phyloP scores from a whole-genome alignment of 345 rosid genomes.

The Gossypium turneri region DNA sequence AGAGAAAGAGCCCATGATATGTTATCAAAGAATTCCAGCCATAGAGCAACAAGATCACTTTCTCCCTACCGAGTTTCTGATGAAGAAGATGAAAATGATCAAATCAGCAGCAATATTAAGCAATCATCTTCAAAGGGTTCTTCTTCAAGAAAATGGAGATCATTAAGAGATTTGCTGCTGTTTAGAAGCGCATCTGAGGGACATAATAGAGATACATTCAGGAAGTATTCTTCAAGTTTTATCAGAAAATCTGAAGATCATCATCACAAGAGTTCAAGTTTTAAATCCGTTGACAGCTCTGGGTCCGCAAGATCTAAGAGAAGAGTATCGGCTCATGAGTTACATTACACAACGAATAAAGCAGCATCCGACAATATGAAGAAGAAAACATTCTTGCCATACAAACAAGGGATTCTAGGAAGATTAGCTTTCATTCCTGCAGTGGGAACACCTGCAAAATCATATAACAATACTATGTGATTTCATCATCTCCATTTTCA shows the following conservation, averaged over 20 bases:
- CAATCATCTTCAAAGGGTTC: constrained; percentile 41
- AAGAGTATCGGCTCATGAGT: constrained; percentile 67
- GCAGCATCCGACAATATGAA: constrained; percentile 68
- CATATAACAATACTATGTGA: not conserved
- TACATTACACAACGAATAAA: constrained; percentile 76
- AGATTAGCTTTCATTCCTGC: constrained; percentile 47
- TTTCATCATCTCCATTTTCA: not conserved
- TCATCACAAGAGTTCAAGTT: constrained; percentile 41
- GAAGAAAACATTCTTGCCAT: constrained; percentile 90
- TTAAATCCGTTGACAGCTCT: constrained; percentile 34
- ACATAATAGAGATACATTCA: constrained; percentile 48
- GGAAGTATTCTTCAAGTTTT: constrained; percentile 35
- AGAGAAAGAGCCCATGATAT: constrained; percentile 38
- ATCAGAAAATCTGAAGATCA: constrained; percentile 51
- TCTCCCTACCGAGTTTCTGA: constrained; percentile 76
- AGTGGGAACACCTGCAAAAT: constrained; percentile 8
- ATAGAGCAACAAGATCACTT: constrained; percentile 56
- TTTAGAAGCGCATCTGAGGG: constrained; percentile 94
- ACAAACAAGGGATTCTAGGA: constrained; percentile 78
- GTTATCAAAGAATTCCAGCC: constrained; percentile 31
- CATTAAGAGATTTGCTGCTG: constrained; percentile 56
- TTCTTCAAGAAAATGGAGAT: constrained; percentile 63
- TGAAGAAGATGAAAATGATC: constrained; percentile 42
- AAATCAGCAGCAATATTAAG: constrained; percentile 16
- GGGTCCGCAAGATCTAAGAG: constrained; percentile 12